Conservation (phyloP, 2,329 filamentous ascomycete species). For the Sarocladium kiliense region DNA sequence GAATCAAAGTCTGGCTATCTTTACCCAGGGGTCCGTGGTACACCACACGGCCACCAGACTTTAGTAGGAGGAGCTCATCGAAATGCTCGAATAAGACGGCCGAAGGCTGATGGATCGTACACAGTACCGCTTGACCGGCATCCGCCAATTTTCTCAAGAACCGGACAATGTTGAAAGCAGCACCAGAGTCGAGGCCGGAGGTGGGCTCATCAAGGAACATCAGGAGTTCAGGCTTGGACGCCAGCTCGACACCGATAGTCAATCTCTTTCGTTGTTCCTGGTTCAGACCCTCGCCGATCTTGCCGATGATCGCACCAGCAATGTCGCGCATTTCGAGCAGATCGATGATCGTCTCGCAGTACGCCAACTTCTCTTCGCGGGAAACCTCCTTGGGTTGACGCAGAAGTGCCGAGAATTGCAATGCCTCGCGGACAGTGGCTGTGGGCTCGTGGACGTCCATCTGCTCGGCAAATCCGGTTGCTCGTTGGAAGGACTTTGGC, state of each 20-base stretch:
- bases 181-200: conserved; percentile 52
- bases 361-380: conserved; percentile 58
- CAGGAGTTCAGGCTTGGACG: conserved; percentile 52
- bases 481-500: conserved; percentile 72
- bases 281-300: conserved; percentile 53
- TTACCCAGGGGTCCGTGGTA: conserved; percentile 51
- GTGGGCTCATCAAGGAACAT: conserved; percentile 62
- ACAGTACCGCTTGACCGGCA: conserved; percentile 53
- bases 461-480: conserved; percentile 65
- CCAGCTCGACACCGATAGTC: conserved; percentile 52
- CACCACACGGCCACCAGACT: conserved; percentile 45
- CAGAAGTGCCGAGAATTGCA: conserved; percentile 61
- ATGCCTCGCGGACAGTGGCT: conserved; percentile 60
- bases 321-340: conserved; percentile 64
- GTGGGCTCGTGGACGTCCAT: conserved; percentile 64
- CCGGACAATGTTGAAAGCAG: conserved; percentile 56
- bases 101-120: conserved; percentile 57
- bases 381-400: conserved; percentile 55
- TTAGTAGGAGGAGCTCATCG: conserved; percentile 50
- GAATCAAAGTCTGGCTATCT: conserved; percentile 40
- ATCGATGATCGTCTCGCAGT: conserved; percentile 64
- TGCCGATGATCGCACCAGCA: conserved; percentile 59
- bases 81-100: conserved; percentile 52
- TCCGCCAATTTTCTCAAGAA: conserved; percentile 58
- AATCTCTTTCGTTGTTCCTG: conserved; percentile 53